These are phyloP conservation scores for Sabuloglossum arenarium DNA, from an alignment of 495 filamentous ascomycete genomes.

Conservation along the genomic window DNA sequence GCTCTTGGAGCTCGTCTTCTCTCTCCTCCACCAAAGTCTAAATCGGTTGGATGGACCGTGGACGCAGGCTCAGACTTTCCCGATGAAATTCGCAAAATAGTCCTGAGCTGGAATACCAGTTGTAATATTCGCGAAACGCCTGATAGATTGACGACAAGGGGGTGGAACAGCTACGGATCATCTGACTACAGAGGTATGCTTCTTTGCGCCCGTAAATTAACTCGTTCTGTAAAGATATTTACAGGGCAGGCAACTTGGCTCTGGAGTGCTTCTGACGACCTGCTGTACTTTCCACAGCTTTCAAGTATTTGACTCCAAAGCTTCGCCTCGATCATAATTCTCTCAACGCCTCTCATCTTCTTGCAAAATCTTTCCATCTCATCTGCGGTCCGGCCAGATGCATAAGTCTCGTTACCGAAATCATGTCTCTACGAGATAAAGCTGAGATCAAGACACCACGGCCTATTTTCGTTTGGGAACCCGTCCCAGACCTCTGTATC, in stretches of 20 bases:
- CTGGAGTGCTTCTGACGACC: slow-evolving; percentile 4
- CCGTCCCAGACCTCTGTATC: slow-evolving; percentile 70
- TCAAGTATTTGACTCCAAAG: slow-evolving; percentile 78
- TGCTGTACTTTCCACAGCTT: slow-evolving; percentile 23
- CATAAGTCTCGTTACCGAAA: slow-evolving; percentile 42
- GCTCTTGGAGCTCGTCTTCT: slow-evolving; percentile 79
- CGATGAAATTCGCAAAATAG: slow-evolving; percentile 30
- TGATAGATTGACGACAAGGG: slow-evolving; percentile 58
- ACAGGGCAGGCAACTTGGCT: slow-evolving; percentile 11
- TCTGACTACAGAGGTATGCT: slow-evolving; percentile 33
- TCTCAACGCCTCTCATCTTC: slow-evolving; percentile 35
- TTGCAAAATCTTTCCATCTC: slow-evolving; percentile 63
- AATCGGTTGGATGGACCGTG: slow-evolving; percentile 66
- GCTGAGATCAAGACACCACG: slow-evolving; percentile 15
- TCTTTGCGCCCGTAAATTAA: background rate
- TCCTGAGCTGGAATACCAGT: slow-evolving; percentile 53
- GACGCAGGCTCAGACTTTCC: slow-evolving; percentile 84
- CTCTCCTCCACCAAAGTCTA: slow-evolving; percentile 34
- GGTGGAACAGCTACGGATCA: slow-evolving; percentile 68
- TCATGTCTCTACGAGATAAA: slow-evolving; percentile 24
- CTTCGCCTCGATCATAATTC: slow-evolving; percentile 44
- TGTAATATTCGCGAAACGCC: slow-evolving; percentile 44
- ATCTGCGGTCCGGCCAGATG: slow-evolving; percentile 69
- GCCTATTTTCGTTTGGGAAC: slow-evolving; percentile 84
- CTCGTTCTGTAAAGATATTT: background rate